Evolutionary conservation across 139 green algal species (phyloP).

Genomic region (Coccomyxa sp.): DNA sequence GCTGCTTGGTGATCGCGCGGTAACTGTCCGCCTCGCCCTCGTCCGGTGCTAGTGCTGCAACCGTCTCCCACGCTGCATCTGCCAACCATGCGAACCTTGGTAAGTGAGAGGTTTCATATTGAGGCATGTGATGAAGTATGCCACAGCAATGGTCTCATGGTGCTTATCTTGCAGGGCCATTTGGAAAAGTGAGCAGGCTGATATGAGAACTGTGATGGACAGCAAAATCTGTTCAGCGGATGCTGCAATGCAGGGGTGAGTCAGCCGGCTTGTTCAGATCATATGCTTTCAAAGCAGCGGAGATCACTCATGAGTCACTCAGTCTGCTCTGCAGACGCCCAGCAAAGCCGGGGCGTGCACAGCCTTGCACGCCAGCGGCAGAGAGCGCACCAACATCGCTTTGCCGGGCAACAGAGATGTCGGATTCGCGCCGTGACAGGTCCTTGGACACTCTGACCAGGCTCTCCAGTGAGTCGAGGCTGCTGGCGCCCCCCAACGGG

Average conservation of each 20-base stretch:
- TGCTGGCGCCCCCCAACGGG: not conserved
- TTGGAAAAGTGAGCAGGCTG: not conserved
- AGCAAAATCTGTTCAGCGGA: not conserved
- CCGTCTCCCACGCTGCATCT: not conserved
- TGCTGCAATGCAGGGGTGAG: not conserved
- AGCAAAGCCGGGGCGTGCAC: not conserved
- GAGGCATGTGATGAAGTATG: not conserved
- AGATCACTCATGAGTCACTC: not conserved
- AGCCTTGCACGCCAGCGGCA: not conserved
- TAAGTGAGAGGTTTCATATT: not conserved
- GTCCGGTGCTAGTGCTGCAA: not conserved
- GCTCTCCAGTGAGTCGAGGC: not conserved
- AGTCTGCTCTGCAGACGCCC: not conserved
- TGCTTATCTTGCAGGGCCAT: no score
- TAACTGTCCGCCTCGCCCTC: not conserved
- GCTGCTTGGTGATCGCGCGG: not conserved
- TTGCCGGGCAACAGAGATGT: not conserved
- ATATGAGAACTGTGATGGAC: not conserved
- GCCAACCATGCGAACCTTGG: no score
- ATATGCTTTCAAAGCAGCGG: not conserved
- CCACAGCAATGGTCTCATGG: not conserved
- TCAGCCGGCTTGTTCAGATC: not conserved
- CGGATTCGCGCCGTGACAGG: not conserved
- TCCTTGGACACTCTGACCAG: not conserved
- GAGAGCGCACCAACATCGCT: not conserved